Base-by-base conservation (phyloP, 2,329 filamentous ascomycete genomes). In the Trichoderma polysporum region DNA sequence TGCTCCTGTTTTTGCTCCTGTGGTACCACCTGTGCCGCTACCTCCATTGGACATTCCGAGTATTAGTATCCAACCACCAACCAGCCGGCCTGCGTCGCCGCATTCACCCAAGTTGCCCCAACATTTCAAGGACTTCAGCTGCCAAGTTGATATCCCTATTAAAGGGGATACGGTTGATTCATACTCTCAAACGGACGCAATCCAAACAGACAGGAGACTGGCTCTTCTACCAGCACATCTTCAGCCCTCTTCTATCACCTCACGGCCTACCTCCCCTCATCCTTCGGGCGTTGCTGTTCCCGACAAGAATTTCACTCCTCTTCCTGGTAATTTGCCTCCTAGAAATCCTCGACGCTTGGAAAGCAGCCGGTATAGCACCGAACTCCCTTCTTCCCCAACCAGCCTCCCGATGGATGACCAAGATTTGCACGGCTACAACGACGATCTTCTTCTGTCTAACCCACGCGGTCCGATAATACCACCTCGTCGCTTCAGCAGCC, bases 1-100 rank as follows among this genome's bases (percentile, higher is more conserved):
- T 39, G 22, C 58, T 60, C 47, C 67, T 49, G 8, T 60, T 69
- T 49, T 65, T 39, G 22, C 58, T 60, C 47, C 67, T 49, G 8
- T 60, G 59, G 73, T 78, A 4, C 73, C 77, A 9, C 64, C 71
- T 58, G 78, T 70, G 56, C 74, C 71, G 69, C 79, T 77, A 10
- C 78, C 79, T 66, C 79, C 81, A 70, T 78, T 87, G 68, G 74
- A 83, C 4, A 91, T 97, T 69, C 94, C 94, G 0, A 91, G 90
- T 73, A 99, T 99, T 75, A 91, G 92, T 66, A 92, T 99, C 60
- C 91, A 97, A 72, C 95, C 95, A 35, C 94, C 95, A 0, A 88
- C 85, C 3, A 97, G 93, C 65, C 87, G 91, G 56, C 93, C 94
- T n/a, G 83, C 89, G 4, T 93, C 93, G 2, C 93, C 93, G 2